phyloP scores from a whole-genome alignment of 2,329 filamentous ascomycete species.

The Xylaria sp. region DNA sequence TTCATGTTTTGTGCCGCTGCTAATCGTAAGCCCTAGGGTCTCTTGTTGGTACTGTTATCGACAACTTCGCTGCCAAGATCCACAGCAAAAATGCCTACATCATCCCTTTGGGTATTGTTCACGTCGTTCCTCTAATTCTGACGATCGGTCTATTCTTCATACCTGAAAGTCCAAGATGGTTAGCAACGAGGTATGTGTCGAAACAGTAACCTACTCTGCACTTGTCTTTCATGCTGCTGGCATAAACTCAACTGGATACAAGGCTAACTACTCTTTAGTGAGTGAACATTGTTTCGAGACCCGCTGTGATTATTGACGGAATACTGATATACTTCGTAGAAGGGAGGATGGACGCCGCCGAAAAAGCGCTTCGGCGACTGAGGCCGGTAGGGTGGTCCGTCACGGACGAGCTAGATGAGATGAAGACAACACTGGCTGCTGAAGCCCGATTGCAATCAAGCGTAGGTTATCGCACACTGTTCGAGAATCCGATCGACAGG shows the following conservation, averaged over 20 bases:
- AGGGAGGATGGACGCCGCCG: slow-evolving; percentile 46
- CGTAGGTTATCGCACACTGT: slow-evolving; percentile 57
- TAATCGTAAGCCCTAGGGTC: slow-evolving; percentile 51
- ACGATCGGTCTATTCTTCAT: slow-evolving; percentile 52
- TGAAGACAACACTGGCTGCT: slow-evolving; percentile 50
- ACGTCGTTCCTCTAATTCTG: slow-evolving; percentile 51
- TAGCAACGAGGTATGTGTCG: slow-evolving; percentile 43
- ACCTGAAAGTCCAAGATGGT: slow-evolving; percentile 55
- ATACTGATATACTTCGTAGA: slow-evolving; percentile 30
- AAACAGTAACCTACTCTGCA: not conserved
- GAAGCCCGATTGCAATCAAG: slow-evolving; percentile 49
- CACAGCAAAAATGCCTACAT: slow-evolving; percentile 41
- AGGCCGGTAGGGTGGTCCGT: slow-evolving; percentile 48
- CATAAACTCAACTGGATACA: not conserved
- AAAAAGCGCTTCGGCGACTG: slow-evolving; percentile 49
- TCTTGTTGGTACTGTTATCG: slow-evolving; percentile 60
- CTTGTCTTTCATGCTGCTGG: not conserved
- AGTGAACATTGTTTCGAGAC: not conserved
- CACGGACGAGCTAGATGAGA: slow-evolving; percentile 51
- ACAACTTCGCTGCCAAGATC: slow-evolving; percentile 56
- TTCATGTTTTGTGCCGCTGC: no score
- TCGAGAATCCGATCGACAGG: slow-evolving; percentile 62
- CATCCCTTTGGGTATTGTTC: slow-evolving; percentile 45
- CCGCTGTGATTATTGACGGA: not conserved
- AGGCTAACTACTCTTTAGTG: slow-evolving; percentile 21